Conservation (phyloP, 177 flowering plant genomes). For the Vitis hybrid region DNA sequence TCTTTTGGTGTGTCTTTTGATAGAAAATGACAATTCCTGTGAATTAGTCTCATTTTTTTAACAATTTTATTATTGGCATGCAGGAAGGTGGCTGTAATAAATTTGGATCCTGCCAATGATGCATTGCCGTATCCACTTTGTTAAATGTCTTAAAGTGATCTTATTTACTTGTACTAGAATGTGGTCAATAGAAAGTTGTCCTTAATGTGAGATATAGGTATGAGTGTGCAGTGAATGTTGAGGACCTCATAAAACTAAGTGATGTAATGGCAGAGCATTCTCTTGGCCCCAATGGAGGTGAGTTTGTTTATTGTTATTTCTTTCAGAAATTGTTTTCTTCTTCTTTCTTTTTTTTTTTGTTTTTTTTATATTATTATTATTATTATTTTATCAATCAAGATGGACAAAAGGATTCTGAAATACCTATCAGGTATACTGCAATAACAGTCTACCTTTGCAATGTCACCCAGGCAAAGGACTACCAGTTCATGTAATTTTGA, state of each 20-base stretch:
- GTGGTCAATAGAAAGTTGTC: constrained; percentile 10
- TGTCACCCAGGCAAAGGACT: too few species aligned
- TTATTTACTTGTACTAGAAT: not conserved
- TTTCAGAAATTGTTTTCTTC: not conserved
- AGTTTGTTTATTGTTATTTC: constrained; percentile 2
- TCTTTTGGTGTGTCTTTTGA: too few species aligned
- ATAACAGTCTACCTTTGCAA: too few species aligned
- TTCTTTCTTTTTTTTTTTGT: not conserved
- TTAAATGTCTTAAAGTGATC: not conserved
- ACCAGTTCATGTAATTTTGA: too few species aligned
- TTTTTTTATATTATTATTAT: not conserved
- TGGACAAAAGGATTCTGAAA: too few species aligned
- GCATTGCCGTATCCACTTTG: constrained; percentile 78
- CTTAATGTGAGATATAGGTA: constrained; percentile 55
- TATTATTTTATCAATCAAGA: too few species aligned
- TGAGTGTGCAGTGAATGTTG: constrained; percentile 88
- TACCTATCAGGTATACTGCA: too few species aligned
- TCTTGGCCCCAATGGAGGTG: constrained; percentile 99
- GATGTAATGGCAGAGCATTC: constrained; percentile 94
- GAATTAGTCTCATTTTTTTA: not conserved
- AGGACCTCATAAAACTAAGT: constrained; percentile 85
- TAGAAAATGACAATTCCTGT: not conserved
- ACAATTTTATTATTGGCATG: constrained; percentile 14
- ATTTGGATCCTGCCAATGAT: constrained; percentile 98
- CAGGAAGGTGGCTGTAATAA: constrained; percentile 96